Base-by-base conservation (phyloP, 2,329 filamentous ascomycete species). In the Thelonectria discophora region DNA sequence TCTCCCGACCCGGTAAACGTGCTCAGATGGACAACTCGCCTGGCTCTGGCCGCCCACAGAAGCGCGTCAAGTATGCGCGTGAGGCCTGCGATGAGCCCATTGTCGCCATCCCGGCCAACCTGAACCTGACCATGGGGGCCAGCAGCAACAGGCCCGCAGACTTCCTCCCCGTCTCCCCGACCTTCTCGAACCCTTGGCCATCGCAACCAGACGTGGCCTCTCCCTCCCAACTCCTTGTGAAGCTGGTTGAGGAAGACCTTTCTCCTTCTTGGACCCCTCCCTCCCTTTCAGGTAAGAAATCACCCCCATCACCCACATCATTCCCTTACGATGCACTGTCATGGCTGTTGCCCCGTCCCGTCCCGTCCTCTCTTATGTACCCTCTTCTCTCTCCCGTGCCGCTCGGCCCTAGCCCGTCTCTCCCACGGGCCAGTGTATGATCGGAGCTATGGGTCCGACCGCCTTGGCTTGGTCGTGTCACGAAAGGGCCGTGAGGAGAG, bases 1-100 rank as follows among this genome's bases (percentile, higher is more conserved):
- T 18, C 40, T 52, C 60, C 63, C 62, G 62, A 58, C 59, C 46
- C 55, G 48, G 48, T 56, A 21, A 55, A 65, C 54, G 61, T 58
- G 62, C 62, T 64, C 61, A 57, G 54, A 73, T 73, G 71, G 71
- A 67, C 43, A 64, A 65, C 55, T 66, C 65, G 15, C 59, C 67
- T 58, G 71, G 64, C 47, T 67, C 69, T 56, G 65, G 63, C 53
- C 71, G 69, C 58, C 71, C 71, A 45, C 58, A 61, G 48, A 73
- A 73, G 71, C 71, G 71, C 55, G 62, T 71, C 58, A 73, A 72
- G 61, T 71, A 70, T 57, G 64, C 57, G 57, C 65, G 55, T 51
- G 51, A 57, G 46, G 64, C 60, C 47, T 62, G 66, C 47, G 62
- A 67, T 45, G 64, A 65, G 58, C 62, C 64, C 37, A 39, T 48